phyloP scores from a whole-genome alignment of 1,284 basidiomycete genomes.

The Pyrrhoderma lamaoense region DNA sequence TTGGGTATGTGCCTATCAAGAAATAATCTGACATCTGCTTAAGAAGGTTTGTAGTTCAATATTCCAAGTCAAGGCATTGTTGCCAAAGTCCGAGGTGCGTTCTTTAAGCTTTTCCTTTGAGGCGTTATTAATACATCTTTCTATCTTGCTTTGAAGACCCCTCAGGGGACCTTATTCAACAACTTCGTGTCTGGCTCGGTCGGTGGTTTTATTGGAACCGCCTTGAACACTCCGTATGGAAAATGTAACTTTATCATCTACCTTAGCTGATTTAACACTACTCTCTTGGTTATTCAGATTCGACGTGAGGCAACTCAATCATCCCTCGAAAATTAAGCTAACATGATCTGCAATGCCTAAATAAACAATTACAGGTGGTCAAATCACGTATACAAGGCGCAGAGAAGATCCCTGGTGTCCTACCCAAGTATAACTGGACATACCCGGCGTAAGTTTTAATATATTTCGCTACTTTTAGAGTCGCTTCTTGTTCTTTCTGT shows the following conservation, averaged over 20 bases:
- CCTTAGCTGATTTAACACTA: background rate
- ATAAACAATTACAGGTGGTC: conserved; percentile 57
- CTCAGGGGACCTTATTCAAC: conserved; percentile 72
- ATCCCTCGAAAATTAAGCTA: background rate
- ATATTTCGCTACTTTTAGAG: conserved; percentile 24
- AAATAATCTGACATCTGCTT: conserved; percentile 9
- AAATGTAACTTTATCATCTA: background rate
- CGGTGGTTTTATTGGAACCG: conserved; percentile 87
- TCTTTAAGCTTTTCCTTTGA: background rate
- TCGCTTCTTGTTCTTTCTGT: conserved; percentile 22
- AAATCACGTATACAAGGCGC: conserved; percentile 92
- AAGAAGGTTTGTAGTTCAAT: conserved; percentile 48
- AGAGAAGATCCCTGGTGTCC: conserved; percentile 53
- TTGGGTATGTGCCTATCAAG: conserved; percentile 39
- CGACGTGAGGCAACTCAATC: conserved; percentile 36
- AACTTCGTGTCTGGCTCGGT: conserved; percentile 88
- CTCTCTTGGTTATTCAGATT: conserved; percentile 34
- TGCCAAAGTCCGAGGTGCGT: conserved; percentile 79
- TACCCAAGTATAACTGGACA: conserved; percentile 89
- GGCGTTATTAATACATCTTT: background rate
- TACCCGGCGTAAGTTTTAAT: conserved; percentile 60
- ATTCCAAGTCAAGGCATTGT: conserved; percentile 68
- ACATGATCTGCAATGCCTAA: conserved; percentile 1
- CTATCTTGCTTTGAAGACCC: conserved; percentile 38
- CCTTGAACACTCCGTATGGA: conserved; percentile 66